phyloP scores from a whole-genome alignment of 2,329 filamentous ascomycete species.

The Thermochaetoides dissita region DNA sequence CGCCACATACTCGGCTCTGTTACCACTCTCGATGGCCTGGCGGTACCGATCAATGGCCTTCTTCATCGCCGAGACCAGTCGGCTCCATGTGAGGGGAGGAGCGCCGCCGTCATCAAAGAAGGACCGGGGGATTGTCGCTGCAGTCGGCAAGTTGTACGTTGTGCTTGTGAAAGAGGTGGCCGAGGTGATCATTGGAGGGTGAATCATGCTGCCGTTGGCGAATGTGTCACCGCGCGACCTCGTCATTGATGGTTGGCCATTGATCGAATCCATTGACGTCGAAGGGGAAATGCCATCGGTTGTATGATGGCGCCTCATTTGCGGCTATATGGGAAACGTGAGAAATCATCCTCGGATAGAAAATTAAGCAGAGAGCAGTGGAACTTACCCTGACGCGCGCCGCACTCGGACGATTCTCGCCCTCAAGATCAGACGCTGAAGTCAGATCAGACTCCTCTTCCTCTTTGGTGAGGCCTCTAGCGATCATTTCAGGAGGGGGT shows the following conservation, averaged over 20 bases:
- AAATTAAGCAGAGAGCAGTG: neutral
- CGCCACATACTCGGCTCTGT: constrained; percentile 80
- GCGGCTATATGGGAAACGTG: no score
- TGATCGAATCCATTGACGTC: constrained; percentile 83
- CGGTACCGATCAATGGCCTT: constrained; percentile 79
- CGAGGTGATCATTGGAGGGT: constrained; percentile 38
- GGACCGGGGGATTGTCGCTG: constrained; percentile 55
- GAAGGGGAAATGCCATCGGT: constrained; percentile 64
- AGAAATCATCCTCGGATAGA: no score
- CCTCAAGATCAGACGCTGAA: constrained; percentile 77
- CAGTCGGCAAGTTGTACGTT: constrained; percentile 42
- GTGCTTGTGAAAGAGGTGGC: constrained; percentile 49
- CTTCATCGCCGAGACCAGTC: constrained; percentile 85
- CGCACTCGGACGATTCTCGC: constrained; percentile 55
- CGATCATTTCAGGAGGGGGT: constrained; percentile 82
- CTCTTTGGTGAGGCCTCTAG: constrained; percentile 63
- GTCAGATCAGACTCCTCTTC: constrained; percentile 76
- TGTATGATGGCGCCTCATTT: no score
- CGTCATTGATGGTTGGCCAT: constrained; percentile 47
- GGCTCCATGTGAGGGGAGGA: constrained; percentile 73
- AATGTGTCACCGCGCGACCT: constrained; percentile 44
- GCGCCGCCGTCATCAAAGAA: constrained; percentile 85
- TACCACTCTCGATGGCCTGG: constrained; percentile 70
- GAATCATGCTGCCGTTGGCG: constrained; percentile 33
- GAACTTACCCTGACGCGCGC: constrained; percentile 53